Conservation (phyloP, 768 basidiomycete genomes). For the Serendipita vermifera region DNA sequence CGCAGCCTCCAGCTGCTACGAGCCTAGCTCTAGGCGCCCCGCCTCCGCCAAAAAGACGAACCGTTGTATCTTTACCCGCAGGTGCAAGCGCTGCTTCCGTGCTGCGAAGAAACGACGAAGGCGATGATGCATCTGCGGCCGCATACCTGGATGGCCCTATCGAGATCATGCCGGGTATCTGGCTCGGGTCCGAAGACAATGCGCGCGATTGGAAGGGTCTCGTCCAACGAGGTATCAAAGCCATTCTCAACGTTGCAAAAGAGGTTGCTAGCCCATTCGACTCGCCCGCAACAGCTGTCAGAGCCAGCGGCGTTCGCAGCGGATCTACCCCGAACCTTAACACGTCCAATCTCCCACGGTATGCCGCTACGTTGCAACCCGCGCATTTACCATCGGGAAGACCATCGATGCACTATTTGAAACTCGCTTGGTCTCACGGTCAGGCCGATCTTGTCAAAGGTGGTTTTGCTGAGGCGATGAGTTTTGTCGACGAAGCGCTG, state of each 20-base stretch:
- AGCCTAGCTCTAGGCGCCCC: neutral
- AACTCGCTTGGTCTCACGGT: constrained; percentile 88
- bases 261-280: constrained; percentile 72
- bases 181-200: constrained; percentile 88
- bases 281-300: constrained; percentile 33
- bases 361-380: constrained; percentile 41
- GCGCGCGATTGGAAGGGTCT: constrained; percentile 69
- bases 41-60: constrained; percentile 39
- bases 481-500: constrained; percentile 66
- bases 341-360: constrained; percentile 16
- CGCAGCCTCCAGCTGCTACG: too few species aligned
- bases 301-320: constrained; percentile 38
- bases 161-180: constrained; percentile 73
- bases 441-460: constrained; percentile 71
- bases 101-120: constrained; percentile 46
- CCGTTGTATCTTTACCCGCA: constrained; percentile 60
- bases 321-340: constrained; percentile 56
- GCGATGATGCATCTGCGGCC: constrained; percentile 45
- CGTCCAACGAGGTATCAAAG: constrained; percentile 55
- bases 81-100: constrained; percentile 36
- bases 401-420: constrained; percentile 76
- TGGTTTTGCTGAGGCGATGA: constrained; percentile 70
- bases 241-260: constrained; percentile 86
- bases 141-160: constrained; percentile 74
- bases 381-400: constrained; percentile 55